A percentile compares a stretch with the other conserved stretches of the same genome.
Conservation (phyloP, 2,329 filamentous ascomycete species). For the Phaeoacremonium minimum region DNA sequence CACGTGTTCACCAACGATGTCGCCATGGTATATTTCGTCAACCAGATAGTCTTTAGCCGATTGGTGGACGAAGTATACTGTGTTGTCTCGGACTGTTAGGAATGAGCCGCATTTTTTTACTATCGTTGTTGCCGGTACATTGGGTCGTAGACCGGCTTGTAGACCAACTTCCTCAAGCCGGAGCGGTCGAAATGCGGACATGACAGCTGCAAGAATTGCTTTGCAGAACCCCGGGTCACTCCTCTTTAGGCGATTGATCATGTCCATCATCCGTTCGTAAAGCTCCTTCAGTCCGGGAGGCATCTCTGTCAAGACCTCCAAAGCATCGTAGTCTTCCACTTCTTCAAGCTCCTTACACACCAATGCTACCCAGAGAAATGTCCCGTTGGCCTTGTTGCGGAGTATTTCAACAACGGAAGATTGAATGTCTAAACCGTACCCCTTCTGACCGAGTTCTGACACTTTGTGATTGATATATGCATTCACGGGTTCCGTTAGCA, state of each 20-base stretch:
- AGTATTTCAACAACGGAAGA: slow-evolving; percentile 16
- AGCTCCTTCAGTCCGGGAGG: slow-evolving; percentile 27
- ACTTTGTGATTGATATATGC: slow-evolving; percentile 31
- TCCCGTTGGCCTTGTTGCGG: slow-evolving; percentile 26
- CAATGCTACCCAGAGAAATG: slow-evolving; percentile 39
- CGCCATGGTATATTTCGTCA: slow-evolving; percentile 21
- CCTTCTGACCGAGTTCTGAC: slow-evolving; percentile 18
- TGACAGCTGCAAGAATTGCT: slow-evolving; percentile 24
- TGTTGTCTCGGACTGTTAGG: slow-evolving; percentile 22
- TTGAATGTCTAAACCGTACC: slow-evolving; percentile 14
- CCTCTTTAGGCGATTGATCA: slow-evolving; percentile 21
- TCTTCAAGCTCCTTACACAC: slow-evolving; percentile 25
- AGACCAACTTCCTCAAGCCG: slow-evolving; percentile 25
- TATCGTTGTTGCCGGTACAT: too few relatives aligned
- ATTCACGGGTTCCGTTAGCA: slow-evolving; percentile 11
- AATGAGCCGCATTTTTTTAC: slow-evolving; percentile 39
- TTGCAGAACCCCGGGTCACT: slow-evolving; percentile 22
- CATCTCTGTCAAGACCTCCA: slow-evolving; percentile 16
- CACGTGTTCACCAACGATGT: slow-evolving; percentile 18
- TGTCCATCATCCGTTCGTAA: slow-evolving; percentile 31
- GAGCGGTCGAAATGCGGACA: slow-evolving; percentile 28
- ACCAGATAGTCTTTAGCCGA: slow-evolving; percentile 37
- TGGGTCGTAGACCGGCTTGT: too few relatives aligned
- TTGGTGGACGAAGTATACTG: slow-evolving; percentile 32
- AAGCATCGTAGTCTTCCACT: slow-evolving; percentile 5